Conservation (phyloP, 78 protist genomes). For the Tieghemostelium lacteum region DNA sequence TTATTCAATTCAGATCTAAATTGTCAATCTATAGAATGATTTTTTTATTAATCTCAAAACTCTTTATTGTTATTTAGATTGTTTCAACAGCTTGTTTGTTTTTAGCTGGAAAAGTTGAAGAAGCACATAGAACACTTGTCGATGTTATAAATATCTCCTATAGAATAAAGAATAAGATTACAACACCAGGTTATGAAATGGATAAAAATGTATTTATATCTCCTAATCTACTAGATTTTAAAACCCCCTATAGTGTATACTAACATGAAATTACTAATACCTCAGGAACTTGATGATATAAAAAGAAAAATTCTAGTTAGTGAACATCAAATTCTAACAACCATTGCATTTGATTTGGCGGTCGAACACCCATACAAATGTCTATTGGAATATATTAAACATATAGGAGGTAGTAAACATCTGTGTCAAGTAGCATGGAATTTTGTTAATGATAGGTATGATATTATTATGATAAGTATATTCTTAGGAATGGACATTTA, state of each 20-base stretch:
- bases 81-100: constrained; percentile 87
- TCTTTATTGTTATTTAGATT: background rate
- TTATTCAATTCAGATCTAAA: too few species aligned
- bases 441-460: constrained; percentile 88
- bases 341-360: constrained; percentile 84
- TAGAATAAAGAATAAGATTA: constrained; percentile 27
- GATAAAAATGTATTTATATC: background rate
- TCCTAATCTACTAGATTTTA: background rate
- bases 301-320: constrained; percentile 32
- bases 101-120: constrained; percentile 93
- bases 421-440: constrained; percentile 90
- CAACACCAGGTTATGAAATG: background rate
- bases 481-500: background rate
- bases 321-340: constrained; percentile 81
- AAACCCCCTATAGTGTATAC: background rate
- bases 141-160: constrained; percentile 74
- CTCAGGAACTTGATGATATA: constrained; percentile 12
- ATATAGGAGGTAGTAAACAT: constrained; percentile 54
- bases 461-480: background rate
- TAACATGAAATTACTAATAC: background rate
- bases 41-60: background rate
- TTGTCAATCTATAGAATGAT: background rate
- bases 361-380: constrained; percentile 89
- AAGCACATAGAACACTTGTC: constrained; percentile 81
- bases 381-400: constrained; percentile 78